phyloP scores from a whole-genome alignment of 1,284 basidiomycete species.

The Pseudozyma sp. region DNA sequence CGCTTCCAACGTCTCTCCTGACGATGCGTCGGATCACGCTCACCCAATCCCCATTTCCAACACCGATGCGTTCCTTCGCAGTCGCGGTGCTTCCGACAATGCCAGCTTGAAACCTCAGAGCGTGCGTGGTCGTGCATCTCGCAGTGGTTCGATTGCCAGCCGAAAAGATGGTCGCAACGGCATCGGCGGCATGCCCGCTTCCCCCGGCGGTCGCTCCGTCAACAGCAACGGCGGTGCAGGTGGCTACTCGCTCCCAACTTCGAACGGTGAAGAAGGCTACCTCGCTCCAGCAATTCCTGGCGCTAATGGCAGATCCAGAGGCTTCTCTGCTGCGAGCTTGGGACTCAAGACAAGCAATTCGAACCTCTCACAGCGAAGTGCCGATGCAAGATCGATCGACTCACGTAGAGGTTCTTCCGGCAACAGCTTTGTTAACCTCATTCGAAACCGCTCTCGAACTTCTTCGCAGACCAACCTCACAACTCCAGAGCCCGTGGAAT shows the following conservation, averaged over 20 bases:
- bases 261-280: conserved; percentile 16
- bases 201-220: conserved; percentile 13
- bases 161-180: background rate
- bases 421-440: conserved; percentile 39
- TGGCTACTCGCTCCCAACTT: background rate
- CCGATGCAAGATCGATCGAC: conserved; percentile 46
- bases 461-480: conserved; percentile 45
- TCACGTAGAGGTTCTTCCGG: conserved; percentile 38
- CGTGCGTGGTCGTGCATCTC: conserved; percentile 13
- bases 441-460: conserved; percentile 43
- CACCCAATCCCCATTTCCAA: conserved; percentile 44
- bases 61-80: conserved; percentile 47
- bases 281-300: conserved; percentile 20
- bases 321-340: conserved; percentile 26
- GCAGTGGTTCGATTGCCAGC: conserved; percentile 29
- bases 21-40: conserved; percentile 19
- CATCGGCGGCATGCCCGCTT: conserved; percentile 1
- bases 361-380: conserved; percentile 36
- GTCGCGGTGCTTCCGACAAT: conserved; percentile 4
- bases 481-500: conserved; percentile 17
- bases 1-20: conserved; percentile 3
- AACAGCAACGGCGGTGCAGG: background rate
- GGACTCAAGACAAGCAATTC: conserved; percentile 48
- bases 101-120: conserved; percentile 15
- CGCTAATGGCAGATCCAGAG: conserved; percentile 10